phyloP scores from a whole-genome alignment of 345 rosid species.

The Euphorbia lathyris region DNA sequence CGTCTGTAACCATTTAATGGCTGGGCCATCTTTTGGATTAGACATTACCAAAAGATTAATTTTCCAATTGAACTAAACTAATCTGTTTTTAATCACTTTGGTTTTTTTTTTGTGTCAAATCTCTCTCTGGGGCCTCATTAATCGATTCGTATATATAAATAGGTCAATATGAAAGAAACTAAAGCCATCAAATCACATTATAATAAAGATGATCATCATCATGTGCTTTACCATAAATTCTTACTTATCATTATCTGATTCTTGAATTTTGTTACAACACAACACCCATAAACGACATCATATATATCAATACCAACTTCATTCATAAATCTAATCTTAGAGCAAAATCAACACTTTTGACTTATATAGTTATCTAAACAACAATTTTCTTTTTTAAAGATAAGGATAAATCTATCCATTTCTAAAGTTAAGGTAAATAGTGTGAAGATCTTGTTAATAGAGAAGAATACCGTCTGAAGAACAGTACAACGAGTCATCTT shows the following conservation, averaged over 20 bases:
- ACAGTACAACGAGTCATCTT: too few species aligned
- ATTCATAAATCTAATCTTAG: too few species aligned
- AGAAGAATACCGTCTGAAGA: too few species aligned
- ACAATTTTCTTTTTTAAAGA: too few species aligned
- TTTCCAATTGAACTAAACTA: neutral
- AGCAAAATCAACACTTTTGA: too few species aligned
- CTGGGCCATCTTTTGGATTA: slow-evolving; percentile 38
- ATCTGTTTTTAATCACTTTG: slow-evolving; percentile 15
- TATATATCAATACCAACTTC: too few species aligned
- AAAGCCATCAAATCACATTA: slow-evolving; percentile 20
- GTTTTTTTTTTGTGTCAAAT: neutral
- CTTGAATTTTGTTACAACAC: neutral
- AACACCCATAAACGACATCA: too few species aligned
- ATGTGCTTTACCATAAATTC: neutral
- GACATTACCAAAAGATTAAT: slow-evolving; percentile 22
- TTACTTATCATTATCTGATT: slow-evolving; percentile 11
- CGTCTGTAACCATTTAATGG: slow-evolving; percentile 43
- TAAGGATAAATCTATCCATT: too few species aligned
- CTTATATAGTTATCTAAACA: too few species aligned
- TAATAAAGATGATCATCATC: neutral
- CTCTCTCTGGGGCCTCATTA: slow-evolving; percentile 9
- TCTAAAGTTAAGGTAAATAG: too few species aligned
- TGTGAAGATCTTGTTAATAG: too few species aligned
- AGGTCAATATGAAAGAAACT: slow-evolving; percentile 15
- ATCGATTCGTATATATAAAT: neutral